phyloP scores from a whole-genome alignment of 495 filamentous ascomycete species.

The Penicillium alfredii region DNA sequence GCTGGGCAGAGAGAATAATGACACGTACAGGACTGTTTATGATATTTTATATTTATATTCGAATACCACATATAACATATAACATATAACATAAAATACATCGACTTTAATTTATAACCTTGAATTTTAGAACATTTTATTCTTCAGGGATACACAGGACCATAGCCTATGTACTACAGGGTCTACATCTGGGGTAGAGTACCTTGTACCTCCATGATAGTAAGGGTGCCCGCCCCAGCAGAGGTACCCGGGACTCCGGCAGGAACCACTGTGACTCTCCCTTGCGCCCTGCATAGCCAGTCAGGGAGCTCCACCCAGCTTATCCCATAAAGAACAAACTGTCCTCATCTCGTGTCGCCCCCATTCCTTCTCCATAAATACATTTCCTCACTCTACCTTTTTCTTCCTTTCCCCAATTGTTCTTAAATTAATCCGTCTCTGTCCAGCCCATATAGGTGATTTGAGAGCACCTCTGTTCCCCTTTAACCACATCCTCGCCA shows the following conservation, averaged over 20 bases:
- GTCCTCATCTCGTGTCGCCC: constrained; percentile 32
- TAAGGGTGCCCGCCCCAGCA: too few relatives aligned
- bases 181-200: too few relatives aligned
- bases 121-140: too few relatives aligned
- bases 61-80: too few relatives aligned
- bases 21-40: too few relatives aligned
- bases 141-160: too few relatives aligned
- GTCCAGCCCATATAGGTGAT: constrained; percentile 11
- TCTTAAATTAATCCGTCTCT: too few relatives aligned
- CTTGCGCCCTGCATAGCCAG: constrained; percentile 20
- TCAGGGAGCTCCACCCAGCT: constrained; percentile 22
- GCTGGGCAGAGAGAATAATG: too few relatives aligned
- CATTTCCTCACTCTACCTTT: constrained; percentile 12
- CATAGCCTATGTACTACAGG: not conserved
- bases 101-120: too few relatives aligned
- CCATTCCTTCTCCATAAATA: constrained; percentile 23
- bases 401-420: constrained; percentile 7
- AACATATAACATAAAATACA: too few relatives aligned
- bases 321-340: constrained; percentile 44
- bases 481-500: constrained; percentile 27
- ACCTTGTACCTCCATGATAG: not conserved
- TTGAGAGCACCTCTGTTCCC: constrained; percentile 4
- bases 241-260: constrained; percentile 1
- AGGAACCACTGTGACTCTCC: not conserved
- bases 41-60: too few relatives aligned